Percentiles rank a stretch among this genome's conserved stretches.
Conservation (phyloP, 2,329 filamentous ascomycete species). For the Leptographium wingfieldii region DNA sequence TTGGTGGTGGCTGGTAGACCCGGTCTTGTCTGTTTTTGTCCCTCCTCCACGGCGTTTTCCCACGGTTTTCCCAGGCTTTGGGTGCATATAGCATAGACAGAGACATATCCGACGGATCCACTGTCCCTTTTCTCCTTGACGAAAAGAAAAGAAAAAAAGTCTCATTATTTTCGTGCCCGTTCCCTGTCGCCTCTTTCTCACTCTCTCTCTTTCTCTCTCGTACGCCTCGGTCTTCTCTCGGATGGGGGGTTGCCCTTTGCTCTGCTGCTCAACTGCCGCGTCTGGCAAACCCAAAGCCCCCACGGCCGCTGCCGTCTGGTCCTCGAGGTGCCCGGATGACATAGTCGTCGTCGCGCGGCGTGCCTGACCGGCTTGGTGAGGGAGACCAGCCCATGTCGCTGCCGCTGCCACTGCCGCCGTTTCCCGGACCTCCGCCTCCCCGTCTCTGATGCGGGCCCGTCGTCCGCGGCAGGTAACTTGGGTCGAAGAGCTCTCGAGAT, state of each 20-base stretch:
- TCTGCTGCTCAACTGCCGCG: conserved; percentile 36
- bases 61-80: neutral
- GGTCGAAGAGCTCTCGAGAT: conserved; percentile 61
- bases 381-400: conserved; percentile 13
- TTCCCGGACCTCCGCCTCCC: neutral
- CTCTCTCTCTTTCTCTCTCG: too few relatives aligned
- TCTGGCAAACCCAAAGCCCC: conserved; percentile 62
- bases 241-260: neutral
- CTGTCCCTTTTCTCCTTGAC: neutral
- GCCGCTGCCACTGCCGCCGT: conserved; percentile 19
- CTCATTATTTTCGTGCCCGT: neutral
- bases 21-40: conserved; percentile 15
- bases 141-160: neutral
- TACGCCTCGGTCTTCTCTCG: too few relatives aligned
- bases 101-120: neutral
- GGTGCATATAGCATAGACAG: neutral
- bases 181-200: neutral
- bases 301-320: conserved; percentile 63
- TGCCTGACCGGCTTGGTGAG: conserved; percentile 27
- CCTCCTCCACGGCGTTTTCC: conserved; percentile 23
- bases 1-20: conserved; percentile 80
- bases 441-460: conserved; percentile 36
- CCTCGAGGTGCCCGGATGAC: conserved; percentile 64
- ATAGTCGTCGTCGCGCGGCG: conserved; percentile 48
- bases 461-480: conserved; percentile 50